A percentile compares a stretch with the other conserved stretches of the same genome.
Evolutionary conservation across 2,329 filamentous ascomycete species (phyloP).

Genomic region (Fusarium xyrophilum): DNA sequence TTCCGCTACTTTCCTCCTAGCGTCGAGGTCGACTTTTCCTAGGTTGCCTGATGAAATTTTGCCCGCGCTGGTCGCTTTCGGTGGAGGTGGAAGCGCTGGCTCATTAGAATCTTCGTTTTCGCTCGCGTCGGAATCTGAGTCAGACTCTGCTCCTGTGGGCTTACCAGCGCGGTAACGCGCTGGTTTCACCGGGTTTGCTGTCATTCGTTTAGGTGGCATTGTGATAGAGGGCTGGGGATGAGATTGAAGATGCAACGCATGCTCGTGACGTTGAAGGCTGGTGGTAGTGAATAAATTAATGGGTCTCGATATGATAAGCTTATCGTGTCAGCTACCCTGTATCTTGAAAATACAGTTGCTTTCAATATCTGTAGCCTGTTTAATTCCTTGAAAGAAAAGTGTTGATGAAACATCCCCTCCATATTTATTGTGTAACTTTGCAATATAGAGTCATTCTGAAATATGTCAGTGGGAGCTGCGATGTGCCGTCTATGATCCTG

Average conservation of each 20-base stretch:
- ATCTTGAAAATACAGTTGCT: not conserved
- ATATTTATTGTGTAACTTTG: not conserved
- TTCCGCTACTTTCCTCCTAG: slow-evolving; percentile 54
- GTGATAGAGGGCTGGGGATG: slow-evolving; percentile 10
- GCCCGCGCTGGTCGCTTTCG: slow-evolving; percentile 63
- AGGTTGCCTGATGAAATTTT: slow-evolving; percentile 61
- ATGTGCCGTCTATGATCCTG: too few species aligned
- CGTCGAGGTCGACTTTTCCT: slow-evolving; percentile 60
- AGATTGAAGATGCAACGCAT: slow-evolving; percentile 17
- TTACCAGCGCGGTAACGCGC: slow-evolving; percentile 89
- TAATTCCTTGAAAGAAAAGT: not conserved
- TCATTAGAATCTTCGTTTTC: slow-evolving; percentile 49
- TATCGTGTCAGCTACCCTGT: slow-evolving; percentile 28
- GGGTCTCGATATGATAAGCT: slow-evolving; percentile 29
- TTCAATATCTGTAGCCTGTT: not conserved
- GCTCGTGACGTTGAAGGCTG: slow-evolving; percentile 33
- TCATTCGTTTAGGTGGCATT: slow-evolving; percentile 86
- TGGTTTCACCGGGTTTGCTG: slow-evolving; percentile 83
- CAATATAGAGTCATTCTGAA: not conserved
- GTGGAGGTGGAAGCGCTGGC: slow-evolving; percentile 58
- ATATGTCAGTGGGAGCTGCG: not conserved
- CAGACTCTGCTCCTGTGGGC: slow-evolving; percentile 62
- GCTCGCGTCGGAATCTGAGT: slow-evolving; percentile 60
- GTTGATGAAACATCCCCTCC: not conserved
- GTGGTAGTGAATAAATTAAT: slow-evolving; percentile 25